Conservation (phyloP, 2,329 filamentous ascomycete species). For the Rhexocercosporidium sp. region DNA sequence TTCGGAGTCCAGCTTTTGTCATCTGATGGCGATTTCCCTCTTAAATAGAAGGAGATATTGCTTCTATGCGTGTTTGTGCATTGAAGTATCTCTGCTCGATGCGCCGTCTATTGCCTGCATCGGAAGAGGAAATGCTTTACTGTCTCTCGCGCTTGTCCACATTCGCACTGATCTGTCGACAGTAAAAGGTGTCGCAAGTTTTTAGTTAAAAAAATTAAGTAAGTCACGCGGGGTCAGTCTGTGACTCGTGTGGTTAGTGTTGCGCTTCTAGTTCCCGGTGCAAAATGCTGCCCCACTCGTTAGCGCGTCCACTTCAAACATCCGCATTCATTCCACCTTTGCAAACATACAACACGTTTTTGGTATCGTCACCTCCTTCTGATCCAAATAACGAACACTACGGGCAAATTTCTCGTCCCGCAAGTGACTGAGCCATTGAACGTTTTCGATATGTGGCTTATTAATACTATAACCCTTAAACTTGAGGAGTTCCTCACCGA, state of each 20-base stretch:
- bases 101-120: neutral
- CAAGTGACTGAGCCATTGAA: neutral
- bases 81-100: neutral
- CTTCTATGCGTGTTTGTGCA: neutral
- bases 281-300: neutral
- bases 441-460: conserved; percentile 20
- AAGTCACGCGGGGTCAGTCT: neutral
- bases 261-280: neutral
- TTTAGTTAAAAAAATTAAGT: no score
- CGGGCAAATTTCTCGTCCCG: neutral
- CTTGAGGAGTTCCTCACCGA: conserved; percentile 23
- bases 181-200: no score
- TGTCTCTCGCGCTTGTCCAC: neutral
- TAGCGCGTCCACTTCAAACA: neutral
- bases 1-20: neutral
- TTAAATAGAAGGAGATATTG: neutral
- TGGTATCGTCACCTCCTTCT: neutral
- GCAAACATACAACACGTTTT: neutral
- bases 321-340: neutral
- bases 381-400: neutral
- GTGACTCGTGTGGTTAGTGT: neutral
- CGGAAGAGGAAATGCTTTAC: neutral
- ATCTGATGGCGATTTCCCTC: neutral
- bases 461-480: conserved; percentile 19
- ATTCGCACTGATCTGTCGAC: neutral